Percentiles rank a stretch among this genome's conserved stretches.
Conservation (phyloP, 2,329 filamentous ascomycete species). For the Dendryphion nanum region DNA sequence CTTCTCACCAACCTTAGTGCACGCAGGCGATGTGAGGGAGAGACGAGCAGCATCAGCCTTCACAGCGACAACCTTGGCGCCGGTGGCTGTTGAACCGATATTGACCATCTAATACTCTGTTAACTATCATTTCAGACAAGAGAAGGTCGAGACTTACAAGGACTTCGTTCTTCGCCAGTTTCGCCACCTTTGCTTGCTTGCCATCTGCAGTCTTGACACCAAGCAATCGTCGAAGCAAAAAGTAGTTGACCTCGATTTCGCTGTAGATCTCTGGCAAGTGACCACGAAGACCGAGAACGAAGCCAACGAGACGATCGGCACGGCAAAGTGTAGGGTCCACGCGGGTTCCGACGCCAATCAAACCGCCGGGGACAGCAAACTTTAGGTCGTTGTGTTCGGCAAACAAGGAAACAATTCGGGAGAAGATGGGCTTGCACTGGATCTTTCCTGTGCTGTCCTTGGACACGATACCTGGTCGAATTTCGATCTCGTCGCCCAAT, state of each 20-base stretch:
- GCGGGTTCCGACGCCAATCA: slow-evolving; percentile 96
- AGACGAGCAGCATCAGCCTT: slow-evolving; percentile 98
- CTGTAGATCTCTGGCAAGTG: slow-evolving; percentile 95
- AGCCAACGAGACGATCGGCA: slow-evolving; percentile 97
- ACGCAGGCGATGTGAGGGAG: slow-evolving; percentile 86
- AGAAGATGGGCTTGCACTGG: slow-evolving; percentile 96
- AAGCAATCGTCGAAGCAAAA: slow-evolving; percentile 87
- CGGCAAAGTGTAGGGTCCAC: slow-evolving; percentile 97
- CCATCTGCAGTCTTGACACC: slow-evolving; percentile 97
- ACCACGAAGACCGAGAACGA: slow-evolving; percentile 93
- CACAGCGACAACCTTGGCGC: slow-evolving; percentile 94
- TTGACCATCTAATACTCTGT: slow-evolving; percentile 73
- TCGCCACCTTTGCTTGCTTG: slow-evolving; percentile 99
- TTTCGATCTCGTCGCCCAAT: slow-evolving; percentile 97
- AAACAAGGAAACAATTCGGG: slow-evolving; percentile 89
- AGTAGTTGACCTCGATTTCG: slow-evolving; percentile 97
- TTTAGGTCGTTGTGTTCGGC: slow-evolving; percentile 98
- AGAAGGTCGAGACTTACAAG: slow-evolving; percentile 46
- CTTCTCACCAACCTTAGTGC: slow-evolving; percentile 97
- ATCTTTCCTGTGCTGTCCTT: slow-evolving; percentile 92
- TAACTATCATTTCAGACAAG: slow-evolving; percentile 11
- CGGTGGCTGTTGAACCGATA: slow-evolving; percentile 95
- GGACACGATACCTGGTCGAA: slow-evolving; percentile 95
- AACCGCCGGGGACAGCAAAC: slow-evolving; percentile 93
- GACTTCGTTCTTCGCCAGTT: slow-evolving; percentile 96